phyloP scores from a whole-genome alignment of 345 rosid genomes.

The Draba incana region DNA sequence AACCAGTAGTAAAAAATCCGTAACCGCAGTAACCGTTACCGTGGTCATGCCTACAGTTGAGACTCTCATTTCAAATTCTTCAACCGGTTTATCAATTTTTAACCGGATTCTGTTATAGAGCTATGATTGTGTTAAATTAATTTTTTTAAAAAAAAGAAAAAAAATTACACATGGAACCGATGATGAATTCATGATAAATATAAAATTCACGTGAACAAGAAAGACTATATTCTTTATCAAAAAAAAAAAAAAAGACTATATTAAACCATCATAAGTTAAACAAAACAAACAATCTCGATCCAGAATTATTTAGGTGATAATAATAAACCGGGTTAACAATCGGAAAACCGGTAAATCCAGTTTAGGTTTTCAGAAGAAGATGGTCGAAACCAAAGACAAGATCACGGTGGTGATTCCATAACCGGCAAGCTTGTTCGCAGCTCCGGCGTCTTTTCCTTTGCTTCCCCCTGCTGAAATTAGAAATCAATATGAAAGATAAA shows the following conservation, averaged over 20 bases:
- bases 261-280: neutral
- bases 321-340: conserved; percentile 30
- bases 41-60: too few relatives aligned
- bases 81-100: too few relatives aligned
- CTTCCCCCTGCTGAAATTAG: conserved; percentile 4
- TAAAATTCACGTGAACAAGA: neutral
- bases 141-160: too few relatives aligned
- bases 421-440: conserved; percentile 43
- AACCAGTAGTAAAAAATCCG: too few relatives aligned
- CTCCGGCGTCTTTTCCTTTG: neutral
- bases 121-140: too few relatives aligned
- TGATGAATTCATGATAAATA: neutral
- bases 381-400: conserved; percentile 45
- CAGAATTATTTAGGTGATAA: conserved; percentile 14
- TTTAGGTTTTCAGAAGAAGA: conserved; percentile 29
- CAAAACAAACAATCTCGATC: conserved; percentile 20
- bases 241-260: conserved; percentile 10
- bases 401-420: conserved; percentile 52
- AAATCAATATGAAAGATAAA: too few relatives aligned
- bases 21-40: too few relatives aligned
- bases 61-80: too few relatives aligned
- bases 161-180: too few relatives aligned
- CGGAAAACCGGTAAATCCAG: conserved; percentile 11
- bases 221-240: too few relatives aligned
- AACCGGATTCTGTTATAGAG: too few relatives aligned